Percentiles rank a stretch among this genome's conserved stretches.
Evolutionary conservation across 192 early-diverging fungal species (phyloP).

Genomic region (Umbelopsis sp.): DNA sequence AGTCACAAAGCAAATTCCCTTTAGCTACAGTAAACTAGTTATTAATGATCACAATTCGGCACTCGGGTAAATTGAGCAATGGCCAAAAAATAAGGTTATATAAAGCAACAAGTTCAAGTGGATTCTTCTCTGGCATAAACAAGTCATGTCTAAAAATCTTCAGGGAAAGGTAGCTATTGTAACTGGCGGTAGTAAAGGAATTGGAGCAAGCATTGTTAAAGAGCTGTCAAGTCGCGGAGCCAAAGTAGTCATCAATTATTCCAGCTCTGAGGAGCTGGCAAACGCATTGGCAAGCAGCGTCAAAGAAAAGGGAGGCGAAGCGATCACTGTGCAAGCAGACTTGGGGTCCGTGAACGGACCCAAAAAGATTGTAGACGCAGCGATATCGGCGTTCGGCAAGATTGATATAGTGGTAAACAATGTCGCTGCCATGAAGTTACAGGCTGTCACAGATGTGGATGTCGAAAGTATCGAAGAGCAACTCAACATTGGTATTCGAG

Average conservation of each 20-base stretch:
- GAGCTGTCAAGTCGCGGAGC: background rate
- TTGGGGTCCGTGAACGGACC: background rate
- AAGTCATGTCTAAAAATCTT: background rate
- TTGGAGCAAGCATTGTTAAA: constrained; percentile 11
- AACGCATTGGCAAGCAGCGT: background rate
- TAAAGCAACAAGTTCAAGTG: no score
- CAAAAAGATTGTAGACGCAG: constrained; percentile 23
- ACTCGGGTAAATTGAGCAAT: no score
- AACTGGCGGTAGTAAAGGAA: background rate
- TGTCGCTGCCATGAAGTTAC: constrained; percentile 24
- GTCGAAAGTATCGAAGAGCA: constrained; percentile 1
- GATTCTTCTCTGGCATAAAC: no score
- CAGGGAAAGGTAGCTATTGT: constrained; percentile 20
- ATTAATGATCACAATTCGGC: no score
- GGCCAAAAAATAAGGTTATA: no score
- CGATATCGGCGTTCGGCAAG: constrained; percentile 22
- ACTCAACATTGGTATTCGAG: constrained; percentile 32
- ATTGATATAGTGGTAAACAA: constrained; percentile 49
- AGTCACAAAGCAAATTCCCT: no score
- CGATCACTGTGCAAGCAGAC: constrained; percentile 16
- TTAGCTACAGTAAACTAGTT: no score
- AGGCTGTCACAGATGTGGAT: background rate
- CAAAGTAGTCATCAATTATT: constrained; percentile 20
- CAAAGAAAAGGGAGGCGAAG: constrained; percentile 11
- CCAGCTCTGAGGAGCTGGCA: background rate